phyloP scores from a whole-genome alignment of 441 rosid genomes.

The Eruca vesicaria region DNA sequence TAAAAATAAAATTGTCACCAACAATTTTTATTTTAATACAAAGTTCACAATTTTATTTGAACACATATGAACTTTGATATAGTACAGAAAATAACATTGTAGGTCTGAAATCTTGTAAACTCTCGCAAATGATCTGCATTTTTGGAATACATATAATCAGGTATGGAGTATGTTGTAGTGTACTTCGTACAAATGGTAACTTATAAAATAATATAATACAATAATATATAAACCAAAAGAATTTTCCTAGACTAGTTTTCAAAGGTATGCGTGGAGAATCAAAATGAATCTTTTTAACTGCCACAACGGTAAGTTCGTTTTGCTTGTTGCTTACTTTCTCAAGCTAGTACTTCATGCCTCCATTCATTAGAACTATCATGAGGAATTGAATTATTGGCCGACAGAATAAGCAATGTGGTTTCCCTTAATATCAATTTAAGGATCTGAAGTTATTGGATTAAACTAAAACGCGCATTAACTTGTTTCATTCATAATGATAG shows the following conservation, averaged over 20 bases:
- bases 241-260: not conserved
- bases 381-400: constrained; percentile 24
- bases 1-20: too few species aligned
- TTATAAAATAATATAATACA: not conserved
- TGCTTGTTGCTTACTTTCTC: constrained; percentile 5
- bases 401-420: constrained; percentile 18
- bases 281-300: constrained; percentile 1
- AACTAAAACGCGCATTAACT: constrained; percentile 22
- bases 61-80: not conserved
- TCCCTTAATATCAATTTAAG: constrained; percentile 16
- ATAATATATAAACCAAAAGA: not conserved
- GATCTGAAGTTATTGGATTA: not conserved
- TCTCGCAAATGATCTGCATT: not conserved
- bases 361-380: constrained; percentile 15
- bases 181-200: not conserved
- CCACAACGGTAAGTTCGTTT: constrained; percentile 23
- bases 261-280: not conserved
- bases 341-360: not conserved
- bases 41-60: not conserved
- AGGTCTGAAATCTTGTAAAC: not conserved
- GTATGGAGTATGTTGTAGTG: not conserved
- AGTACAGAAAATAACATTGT: not conserved
- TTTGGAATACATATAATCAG: not conserved
- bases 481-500: constrained; percentile 22
- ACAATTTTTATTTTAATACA: not conserved